Conservation (phyloP, 2,329 filamentous ascomycete genomes). For the Alternaria postmessia region DNA sequence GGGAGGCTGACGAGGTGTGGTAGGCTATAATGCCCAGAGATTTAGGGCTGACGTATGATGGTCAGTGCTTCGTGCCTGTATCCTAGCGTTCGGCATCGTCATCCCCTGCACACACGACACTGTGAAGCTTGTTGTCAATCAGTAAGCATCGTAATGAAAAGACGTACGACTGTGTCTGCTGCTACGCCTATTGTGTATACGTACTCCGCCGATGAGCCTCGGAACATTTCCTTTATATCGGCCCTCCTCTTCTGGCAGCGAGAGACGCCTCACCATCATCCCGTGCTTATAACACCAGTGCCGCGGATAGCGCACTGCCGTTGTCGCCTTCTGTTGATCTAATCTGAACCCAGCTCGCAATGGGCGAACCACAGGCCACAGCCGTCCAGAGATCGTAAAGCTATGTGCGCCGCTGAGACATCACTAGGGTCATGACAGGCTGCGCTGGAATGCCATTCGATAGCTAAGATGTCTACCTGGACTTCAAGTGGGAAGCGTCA, state of each 20-base stretch:
- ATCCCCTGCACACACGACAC: conserved; percentile 4
- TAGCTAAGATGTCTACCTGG: conserved; percentile 5
- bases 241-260: not conserved
- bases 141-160: not conserved
- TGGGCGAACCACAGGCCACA: conserved; percentile 22
- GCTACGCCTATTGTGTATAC: not conserved
- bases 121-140: not conserved
- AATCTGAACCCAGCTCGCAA: conserved; percentile 2
- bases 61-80: conserved; percentile 3
- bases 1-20: not conserved
- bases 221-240: not conserved
- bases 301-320: conserved; percentile 16
- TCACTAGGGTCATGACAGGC: conserved; percentile 4
- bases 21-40: not conserved
- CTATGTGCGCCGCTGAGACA: conserved; percentile 24
- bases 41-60: conserved; percentile 14
- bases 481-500: conserved; percentile 4
- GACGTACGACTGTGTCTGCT: not conserved
- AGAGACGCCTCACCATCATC: not conserved
- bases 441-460: conserved; percentile 12
- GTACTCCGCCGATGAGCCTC: not conserved
- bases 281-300: conserved; percentile 12
- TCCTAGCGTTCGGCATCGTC: not conserved
- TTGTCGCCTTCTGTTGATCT: conserved; percentile 6
- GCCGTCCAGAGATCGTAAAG: conserved; percentile 3